These are phyloP conservation scores for Sugiyamaella pinicola DNA, from an alignment of 1,139 yeast genomes.

Conservation along the genomic window DNA sequence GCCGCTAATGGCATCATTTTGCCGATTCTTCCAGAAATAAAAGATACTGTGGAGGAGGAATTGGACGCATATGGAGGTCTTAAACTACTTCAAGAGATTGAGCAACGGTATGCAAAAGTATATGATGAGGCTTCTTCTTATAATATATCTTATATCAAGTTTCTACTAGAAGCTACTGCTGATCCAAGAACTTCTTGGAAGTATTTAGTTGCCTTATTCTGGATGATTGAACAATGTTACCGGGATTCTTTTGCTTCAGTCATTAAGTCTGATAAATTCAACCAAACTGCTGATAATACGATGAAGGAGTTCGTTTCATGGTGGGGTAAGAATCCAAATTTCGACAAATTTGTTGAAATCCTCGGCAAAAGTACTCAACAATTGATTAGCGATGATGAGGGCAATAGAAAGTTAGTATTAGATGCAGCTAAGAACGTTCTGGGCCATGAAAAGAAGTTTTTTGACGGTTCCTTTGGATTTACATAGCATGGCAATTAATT, in stretches of 20 bases:
- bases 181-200: conserved; percentile 18
- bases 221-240: conserved; percentile 21
- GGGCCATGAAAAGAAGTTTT: conserved; percentile 19
- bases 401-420: neutral
- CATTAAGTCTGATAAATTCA: conserved; percentile 12
- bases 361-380: conserved; percentile 7
- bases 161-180: conserved; percentile 10
- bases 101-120: conserved; percentile 1
- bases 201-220: conserved; percentile 17
- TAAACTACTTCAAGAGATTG: conserved; percentile 14
- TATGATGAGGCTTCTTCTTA: conserved; percentile 13
- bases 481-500: neutral
- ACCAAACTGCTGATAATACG: conserved; percentile 9
- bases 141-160: conserved; percentile 17
- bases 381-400: conserved; percentile 8
- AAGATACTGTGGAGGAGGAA: conserved; percentile 18
- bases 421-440: conserved; percentile 15
- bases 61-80: conserved; percentile 13
- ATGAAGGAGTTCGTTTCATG: conserved; percentile 20
- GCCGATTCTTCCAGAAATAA: conserved; percentile 18
- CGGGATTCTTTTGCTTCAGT: conserved; percentile 19
- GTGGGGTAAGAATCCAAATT: conserved; percentile 21
- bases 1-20: conserved; percentile 18
- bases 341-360: conserved; percentile 17
- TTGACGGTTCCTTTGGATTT: conserved; percentile 16